Evolutionary conservation across 352 stramenopile genomes (phyloP).

Genomic region (Phytophthora citricola): DNA sequence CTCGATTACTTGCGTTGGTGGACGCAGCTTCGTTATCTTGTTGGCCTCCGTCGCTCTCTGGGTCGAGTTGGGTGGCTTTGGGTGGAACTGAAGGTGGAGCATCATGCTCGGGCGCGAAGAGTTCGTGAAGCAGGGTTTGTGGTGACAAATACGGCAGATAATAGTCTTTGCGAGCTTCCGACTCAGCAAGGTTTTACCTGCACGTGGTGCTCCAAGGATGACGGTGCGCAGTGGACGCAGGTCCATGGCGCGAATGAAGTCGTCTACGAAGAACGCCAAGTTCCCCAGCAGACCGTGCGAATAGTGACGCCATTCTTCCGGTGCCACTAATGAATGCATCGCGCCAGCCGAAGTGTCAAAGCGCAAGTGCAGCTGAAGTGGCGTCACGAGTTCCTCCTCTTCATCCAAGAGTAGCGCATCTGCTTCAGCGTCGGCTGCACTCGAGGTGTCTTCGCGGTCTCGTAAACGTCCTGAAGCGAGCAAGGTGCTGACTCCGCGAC

Average conservation of each 20-base stretch:
- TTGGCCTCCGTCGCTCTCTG: slow-evolving; percentile 8
- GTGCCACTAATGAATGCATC: slow-evolving; percentile 63
- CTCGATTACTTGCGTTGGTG: slow-evolving; percentile 1
- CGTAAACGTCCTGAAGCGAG: slow-evolving; percentile 59
- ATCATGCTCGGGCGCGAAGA: slow-evolving; percentile 42
- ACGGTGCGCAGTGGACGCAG: slow-evolving; percentile 73
- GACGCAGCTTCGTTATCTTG: slow-evolving; percentile 11
- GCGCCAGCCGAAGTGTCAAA: slow-evolving; percentile 63
- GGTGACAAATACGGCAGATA: slow-evolving; percentile 72
- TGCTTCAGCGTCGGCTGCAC: slow-evolving; percentile 44
- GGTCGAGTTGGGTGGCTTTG: slow-evolving; percentile 8
- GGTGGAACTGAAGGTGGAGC: slow-evolving; percentile 2
- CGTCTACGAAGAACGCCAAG: slow-evolving; percentile 67
- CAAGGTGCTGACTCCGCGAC: slow-evolving; percentile 61
- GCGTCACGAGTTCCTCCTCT: slow-evolving; percentile 57
- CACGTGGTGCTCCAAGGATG: slow-evolving; percentile 71
- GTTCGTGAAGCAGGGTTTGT: slow-evolving; percentile 50
- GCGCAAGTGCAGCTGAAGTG: slow-evolving; percentile 76
- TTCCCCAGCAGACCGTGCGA: slow-evolving; percentile 66
- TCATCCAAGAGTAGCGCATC: slow-evolving; percentile 69
- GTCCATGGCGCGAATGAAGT: slow-evolving; percentile 83
- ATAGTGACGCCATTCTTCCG: slow-evolving; percentile 77
- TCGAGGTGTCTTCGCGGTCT: slow-evolving; percentile 31
- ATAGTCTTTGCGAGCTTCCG: slow-evolving; percentile 68
- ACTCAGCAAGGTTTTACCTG: slow-evolving; percentile 70